These are phyloP conservation scores for Thielaviopsis musarum DNA, from an alignment of 2,329 filamentous ascomycete species.

Conservation along the genomic window DNA sequence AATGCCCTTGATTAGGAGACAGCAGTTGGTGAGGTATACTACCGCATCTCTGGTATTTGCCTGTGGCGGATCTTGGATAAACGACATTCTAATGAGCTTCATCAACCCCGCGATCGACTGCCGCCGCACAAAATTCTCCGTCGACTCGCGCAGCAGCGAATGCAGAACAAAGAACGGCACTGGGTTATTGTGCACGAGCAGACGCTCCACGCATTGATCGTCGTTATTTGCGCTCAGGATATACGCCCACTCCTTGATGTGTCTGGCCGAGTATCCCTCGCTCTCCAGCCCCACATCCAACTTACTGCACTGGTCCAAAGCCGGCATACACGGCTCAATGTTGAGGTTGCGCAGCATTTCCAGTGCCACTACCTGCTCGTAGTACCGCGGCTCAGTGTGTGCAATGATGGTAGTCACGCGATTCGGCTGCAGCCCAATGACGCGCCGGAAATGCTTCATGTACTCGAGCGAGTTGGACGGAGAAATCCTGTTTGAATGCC, in stretches of 20 bases:
- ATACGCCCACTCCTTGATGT: conserved; percentile 6
- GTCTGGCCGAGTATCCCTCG: neutral
- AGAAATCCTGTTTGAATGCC: neutral
- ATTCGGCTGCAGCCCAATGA: neutral
- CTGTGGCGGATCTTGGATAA: neutral
- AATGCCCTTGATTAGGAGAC: conserved; percentile 5
- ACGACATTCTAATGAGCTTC: neutral
- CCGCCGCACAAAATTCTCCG: conserved; percentile 2
- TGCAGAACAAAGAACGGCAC: conserved; percentile 7
- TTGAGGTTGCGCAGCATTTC: conserved; percentile 1
- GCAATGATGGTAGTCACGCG: conserved; percentile 1
- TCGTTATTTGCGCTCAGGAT: conserved; percentile 7
- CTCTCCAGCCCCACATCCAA: neutral
- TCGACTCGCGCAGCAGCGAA: conserved; percentile 4
- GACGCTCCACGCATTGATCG: conserved; percentile 4
- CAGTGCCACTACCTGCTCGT: conserved; percentile 4
- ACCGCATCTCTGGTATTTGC: neutral
- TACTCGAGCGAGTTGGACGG: conserved; percentile 2
- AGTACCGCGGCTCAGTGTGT: neutral
- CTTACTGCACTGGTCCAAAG: neutral
- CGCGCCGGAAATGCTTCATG: conserved; percentile 6
- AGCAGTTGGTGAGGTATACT: neutral
- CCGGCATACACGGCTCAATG: neutral
- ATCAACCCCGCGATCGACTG: conserved; percentile 3
- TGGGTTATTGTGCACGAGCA: neutral